Percentiles rank a stretch among this genome's conserved stretches.
These are phyloP conservation scores for Singerocomus inundabilis DNA, from an alignment of 1,284 basidiomycete genomes.

Conservation along the genomic window DNA sequence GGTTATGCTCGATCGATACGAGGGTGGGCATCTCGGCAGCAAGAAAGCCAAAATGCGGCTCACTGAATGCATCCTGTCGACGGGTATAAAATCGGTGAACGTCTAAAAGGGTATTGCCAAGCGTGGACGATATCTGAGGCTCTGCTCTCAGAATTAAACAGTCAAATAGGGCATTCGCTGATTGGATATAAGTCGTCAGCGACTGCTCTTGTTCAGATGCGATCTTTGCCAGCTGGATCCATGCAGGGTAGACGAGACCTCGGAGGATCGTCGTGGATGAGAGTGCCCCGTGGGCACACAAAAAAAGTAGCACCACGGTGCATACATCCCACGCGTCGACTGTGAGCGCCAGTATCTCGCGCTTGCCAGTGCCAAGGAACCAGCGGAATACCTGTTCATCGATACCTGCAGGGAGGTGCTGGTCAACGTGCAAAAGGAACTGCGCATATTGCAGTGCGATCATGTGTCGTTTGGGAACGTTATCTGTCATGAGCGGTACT, in stretches of 20 bases:
- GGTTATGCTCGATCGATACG: constrained; percentile 66
- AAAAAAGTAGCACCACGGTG: constrained; percentile 57
- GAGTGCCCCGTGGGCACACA: constrained; percentile 66
- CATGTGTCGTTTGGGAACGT: constrained; percentile 43
- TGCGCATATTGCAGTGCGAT: constrained; percentile 63
- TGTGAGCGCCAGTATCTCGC: constrained; percentile 55
- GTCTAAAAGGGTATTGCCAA: constrained; percentile 56
- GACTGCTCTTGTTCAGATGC: constrained; percentile 39
- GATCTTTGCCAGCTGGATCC: constrained; percentile 52
- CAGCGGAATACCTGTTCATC: constrained; percentile 66
- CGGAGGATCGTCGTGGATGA: constrained; percentile 67
- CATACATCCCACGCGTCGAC: constrained; percentile 66
- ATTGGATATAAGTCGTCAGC: constrained; percentile 51
- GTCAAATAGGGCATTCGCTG: constrained; percentile 61
- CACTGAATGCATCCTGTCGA: constrained; percentile 61
- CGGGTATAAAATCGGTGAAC: constrained; percentile 66
- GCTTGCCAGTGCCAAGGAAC: constrained; percentile 63
- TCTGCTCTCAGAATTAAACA: constrained; percentile 56
- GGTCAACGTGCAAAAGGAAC: constrained; percentile 70
- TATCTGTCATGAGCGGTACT: constrained; percentile 53
- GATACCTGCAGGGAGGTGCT: constrained; percentile 68
- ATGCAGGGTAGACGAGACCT: constrained; percentile 73
- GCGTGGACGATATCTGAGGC: constrained; percentile 41
- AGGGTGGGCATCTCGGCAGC: constrained; percentile 63
- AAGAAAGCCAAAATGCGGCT: constrained; percentile 61